Evolutionary conservation across 1,284 basidiomycete genomes (phyloP), one percentile per base, ranked within the genome.

Genomic region (Gomphus bonarii): DNA sequence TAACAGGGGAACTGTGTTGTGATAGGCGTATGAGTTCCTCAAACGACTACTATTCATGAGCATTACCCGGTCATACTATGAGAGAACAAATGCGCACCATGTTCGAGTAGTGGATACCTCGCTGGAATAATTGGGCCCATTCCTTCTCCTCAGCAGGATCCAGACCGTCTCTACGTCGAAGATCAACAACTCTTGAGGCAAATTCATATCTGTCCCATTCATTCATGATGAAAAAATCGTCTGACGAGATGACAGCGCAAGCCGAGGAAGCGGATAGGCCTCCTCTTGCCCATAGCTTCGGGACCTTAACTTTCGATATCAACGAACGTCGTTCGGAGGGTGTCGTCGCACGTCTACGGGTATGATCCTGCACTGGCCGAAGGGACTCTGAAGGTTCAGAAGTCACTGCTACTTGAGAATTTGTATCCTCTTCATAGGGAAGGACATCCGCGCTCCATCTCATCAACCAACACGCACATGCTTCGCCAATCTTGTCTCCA

Each of bases 401-500:
- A 3, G 20, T 28, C 20, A 44, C 14, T 5, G 46, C n/a, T 14
- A 33, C 36, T 25, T 54, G 36, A 16, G n/a, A 12, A 31, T 28
- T 18, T 31, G 50, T 65, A 36, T 71, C 70, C 60, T 81, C 75
- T 68, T 95, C 92, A 53, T 80, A 76, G 11, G 69, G 67, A 46
- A 95, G 76, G 58, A 95, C 77, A 66, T 95, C 92, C 18, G 72
- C 69, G 0, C 86, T 91, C 92, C 93, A 97, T 38, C 90, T 77
- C 0, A 85, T 78, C 11, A 95, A 76, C 92, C 93, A 97, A 68
- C 88, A 92, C 4, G 82, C 81, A 62, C 86, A 87, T 0, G 91
- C 88, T 69, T 95, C 91, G 28, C 93, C 93, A 60, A 97, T 89
- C 72, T 92, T 94, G 70, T 93, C 83, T 0, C 88, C 89, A 4